Base-by-base conservation (phyloP, 139 green algal genomes). In the Chlorella ohadii region DNA sequence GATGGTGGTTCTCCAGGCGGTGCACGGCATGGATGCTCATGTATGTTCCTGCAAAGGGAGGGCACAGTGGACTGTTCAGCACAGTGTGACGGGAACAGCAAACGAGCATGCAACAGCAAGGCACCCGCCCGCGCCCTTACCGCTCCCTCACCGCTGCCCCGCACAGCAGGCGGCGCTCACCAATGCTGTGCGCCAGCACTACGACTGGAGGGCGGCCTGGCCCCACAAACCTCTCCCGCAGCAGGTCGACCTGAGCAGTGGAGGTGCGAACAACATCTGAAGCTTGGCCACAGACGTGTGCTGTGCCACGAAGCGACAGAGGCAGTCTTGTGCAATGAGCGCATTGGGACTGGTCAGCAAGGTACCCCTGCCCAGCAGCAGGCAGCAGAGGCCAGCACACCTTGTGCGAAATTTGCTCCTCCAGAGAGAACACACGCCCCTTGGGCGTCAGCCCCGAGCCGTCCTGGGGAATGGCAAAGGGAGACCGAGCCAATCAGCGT, bases 321-420 rank as follows among this genome's bases (percentile, higher is more conserved):
- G n/a, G n/a, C n/a, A n/a, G n/a, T n/a, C n/a, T n/a, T n/a, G n/a
- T n/a, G n/a, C n/a, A n/a, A n/a, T n/a, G n/a, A n/a, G n/a, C n/a
- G n/a, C n/a, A n/a, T n/a, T n/a, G n/a, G n/a, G n/a, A n/a, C n/a
- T n/a, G n/a, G n/a, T n/a, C n/a, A n/a, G n/a, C n/a, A n/a, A n/a
- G n/a, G n/a, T n/a, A n/a, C n/a, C n/a, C n/a, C n/a, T n/a, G n/a
- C n/a, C n/a, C n/a, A 2, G 15, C 51, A 22, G 51, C 51, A 59
- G 51, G 51, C 51, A 59, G 51, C 51, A 59, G 51, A 39, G 64
- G 1, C 6, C n/a, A 68, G 63, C 63, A 68, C 28, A 31, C 63
- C 59, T 82, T 82, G 76, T 82, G 76, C 34, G 31, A 12, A 20
- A 72, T 56, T 59, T 82, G 76, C 38, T 82, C 36, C 1, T 71